Base-by-base conservation (phyloP, 169 alveolate species). In the Plasmodium sp. region DNA sequence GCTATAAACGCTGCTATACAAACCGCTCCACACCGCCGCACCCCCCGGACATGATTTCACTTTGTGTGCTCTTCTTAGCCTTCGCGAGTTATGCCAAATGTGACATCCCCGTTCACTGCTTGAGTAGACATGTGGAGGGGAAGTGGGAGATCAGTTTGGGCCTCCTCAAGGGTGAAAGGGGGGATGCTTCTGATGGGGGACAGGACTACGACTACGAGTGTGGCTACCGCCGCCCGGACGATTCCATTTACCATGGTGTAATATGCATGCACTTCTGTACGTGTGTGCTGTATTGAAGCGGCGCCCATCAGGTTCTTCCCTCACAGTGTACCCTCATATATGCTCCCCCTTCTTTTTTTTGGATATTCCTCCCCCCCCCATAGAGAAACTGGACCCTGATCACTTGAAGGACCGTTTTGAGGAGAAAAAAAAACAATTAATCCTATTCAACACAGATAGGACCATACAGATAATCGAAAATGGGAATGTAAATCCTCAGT, bases 61-160 rank as follows among this genome's bases (percentile, higher is more conserved):
- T 51, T 31, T 22, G 48, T 90, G 10, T 41, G 7, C 39, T 90
- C 33, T 80, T 79, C 58, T 58, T 62, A 6, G 9, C 74, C 67
- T 79, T 80, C 73, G 71, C 80, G 48, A 90, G 83, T 62, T 73
- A 80, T 73, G 77, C 73, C 48, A 80, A 90, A 80, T 90, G 94
- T 90, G 94, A 90, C 74, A 79, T 90, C 22, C 94, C 94, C 4
- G 94, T 90, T 58, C 94, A 90, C 54, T 90, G 94, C n/a, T 27
- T 90, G 74, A 90, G 94, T 43, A 90, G 94, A 79, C 91, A 90
- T 33, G 94, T 90, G 27, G 90, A 80, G 27, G 94, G 94, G 14
- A 58, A 33, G 51, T 90, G 94, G 94, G 94, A 90, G 39, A 90
- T 90, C 5, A 80, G 54, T 16, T 4, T 90, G 71, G 94, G 94